Evolutionary conservation across 1,139 yeast genomes (phyloP).

Genomic region (Blastobotrys apis): DNA sequence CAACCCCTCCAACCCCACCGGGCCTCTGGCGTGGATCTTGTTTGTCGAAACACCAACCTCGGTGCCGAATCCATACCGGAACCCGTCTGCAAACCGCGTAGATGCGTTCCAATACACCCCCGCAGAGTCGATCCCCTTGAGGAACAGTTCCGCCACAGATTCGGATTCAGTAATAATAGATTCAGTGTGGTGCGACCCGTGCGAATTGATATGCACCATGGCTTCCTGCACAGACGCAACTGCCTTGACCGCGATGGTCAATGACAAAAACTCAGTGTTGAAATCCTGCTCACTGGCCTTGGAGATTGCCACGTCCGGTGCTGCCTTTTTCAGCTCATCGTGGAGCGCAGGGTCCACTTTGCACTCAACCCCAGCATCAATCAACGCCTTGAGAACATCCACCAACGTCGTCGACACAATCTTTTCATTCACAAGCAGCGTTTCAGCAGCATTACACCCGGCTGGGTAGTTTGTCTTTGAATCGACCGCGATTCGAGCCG

Average conservation of each 20-base stretch:
- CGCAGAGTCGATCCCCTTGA: slow-evolving; percentile 87
- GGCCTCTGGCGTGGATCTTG: slow-evolving; percentile 97
- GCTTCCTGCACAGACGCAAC: slow-evolving; percentile 63
- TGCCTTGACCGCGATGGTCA: slow-evolving; percentile 71
- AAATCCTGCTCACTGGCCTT: slow-evolving; percentile 51
- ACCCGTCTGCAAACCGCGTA: slow-evolving; percentile 97
- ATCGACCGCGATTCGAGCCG: slow-evolving; percentile 70
- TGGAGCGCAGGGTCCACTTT: slow-evolving; percentile 60
- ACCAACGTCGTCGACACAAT: slow-evolving; percentile 30
- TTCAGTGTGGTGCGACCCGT: slow-evolving; percentile 96
- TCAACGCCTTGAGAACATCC: slow-evolving; percentile 47
- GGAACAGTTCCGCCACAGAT: slow-evolving; percentile 64
- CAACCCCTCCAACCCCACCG: slow-evolving; percentile 95
- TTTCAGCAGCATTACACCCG: slow-evolving; percentile 96
- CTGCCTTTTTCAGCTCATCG: slow-evolving; percentile 18
- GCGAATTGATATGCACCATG: slow-evolving; percentile 74
- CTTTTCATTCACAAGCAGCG: slow-evolving; percentile 61
- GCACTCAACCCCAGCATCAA: slow-evolving; percentile 64
- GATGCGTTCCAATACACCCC: slow-evolving; percentile 99
- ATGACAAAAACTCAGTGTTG: slow-evolving; percentile 74
- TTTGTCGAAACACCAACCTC: slow-evolving; percentile 98
- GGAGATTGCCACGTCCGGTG: slow-evolving; percentile 27
- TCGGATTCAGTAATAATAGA: slow-evolving; percentile 77
- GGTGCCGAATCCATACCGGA: slow-evolving; percentile 96
- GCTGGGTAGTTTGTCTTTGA: slow-evolving; percentile 96